phyloP scores from a whole-genome alignment of 192 early-diverging fungal genomes.

The Entomortierella chlamydospora region DNA sequence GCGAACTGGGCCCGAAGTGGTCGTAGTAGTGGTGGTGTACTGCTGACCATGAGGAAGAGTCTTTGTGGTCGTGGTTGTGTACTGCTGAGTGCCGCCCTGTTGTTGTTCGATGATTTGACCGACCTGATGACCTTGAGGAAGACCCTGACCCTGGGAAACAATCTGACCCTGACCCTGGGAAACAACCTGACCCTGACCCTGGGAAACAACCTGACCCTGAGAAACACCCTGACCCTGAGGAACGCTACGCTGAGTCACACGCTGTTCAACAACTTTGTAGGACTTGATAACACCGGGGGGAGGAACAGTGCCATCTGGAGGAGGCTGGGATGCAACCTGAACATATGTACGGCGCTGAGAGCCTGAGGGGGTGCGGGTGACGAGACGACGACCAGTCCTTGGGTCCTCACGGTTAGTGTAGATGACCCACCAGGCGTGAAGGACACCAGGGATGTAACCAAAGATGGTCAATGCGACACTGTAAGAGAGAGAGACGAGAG shows the following conservation, averaged over 20 bases:
- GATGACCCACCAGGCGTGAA: constrained; percentile 45
- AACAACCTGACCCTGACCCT: no score
- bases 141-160: no score
- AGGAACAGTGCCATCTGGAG: neutral
- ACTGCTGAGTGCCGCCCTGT: neutral
- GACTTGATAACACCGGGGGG: no score
- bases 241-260: neutral
- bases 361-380: neutral
- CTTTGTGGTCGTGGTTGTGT: constrained; percentile 2
- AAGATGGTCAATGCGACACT: constrained; percentile 30
- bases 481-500: no score
- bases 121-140: neutral
- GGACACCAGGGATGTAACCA: constrained; percentile 37
- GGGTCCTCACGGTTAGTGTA: constrained; percentile 44
- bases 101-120: neutral
- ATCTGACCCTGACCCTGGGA: no score
- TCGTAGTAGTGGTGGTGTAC: constrained; percentile 2
- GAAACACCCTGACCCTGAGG: neutral
- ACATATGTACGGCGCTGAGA: constrained; percentile 10
- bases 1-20: neutral
- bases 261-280: neutral
- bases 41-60: neutral
- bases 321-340: neutral
- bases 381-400: constrained; percentile 3
- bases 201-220: no score